Conservation (phyloP, 2,329 filamentous ascomycete genomes). For the Colletotrichum liaoningense region DNA sequence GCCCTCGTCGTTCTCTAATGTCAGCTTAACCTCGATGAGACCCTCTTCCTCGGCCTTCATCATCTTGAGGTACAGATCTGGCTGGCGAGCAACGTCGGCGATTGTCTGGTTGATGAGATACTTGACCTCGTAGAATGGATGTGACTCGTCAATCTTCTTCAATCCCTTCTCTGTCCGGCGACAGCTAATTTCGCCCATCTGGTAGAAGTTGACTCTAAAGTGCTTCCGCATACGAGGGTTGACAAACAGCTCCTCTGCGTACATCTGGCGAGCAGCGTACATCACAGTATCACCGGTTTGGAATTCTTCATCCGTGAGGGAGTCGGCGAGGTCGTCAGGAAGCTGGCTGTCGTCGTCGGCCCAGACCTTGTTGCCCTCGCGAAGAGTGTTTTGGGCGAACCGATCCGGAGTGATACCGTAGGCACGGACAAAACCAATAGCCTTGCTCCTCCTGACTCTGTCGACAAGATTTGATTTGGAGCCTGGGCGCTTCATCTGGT, state of each 20-base stretch:
- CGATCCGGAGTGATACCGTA: constrained; percentile 92
- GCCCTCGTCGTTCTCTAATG: constrained; percentile 78
- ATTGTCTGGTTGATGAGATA: constrained; percentile 93
- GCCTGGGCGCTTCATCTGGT: constrained; percentile 83
- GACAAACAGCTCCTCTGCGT: constrained; percentile 88
- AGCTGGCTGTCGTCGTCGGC: constrained; percentile 85
- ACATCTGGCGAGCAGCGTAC: constrained; percentile 85
- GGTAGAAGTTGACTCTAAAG: constrained; percentile 85
- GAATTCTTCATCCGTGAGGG: constrained; percentile 78
- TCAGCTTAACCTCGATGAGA: constrained; percentile 85
- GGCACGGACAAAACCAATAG: constrained; percentile 85
- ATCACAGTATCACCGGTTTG: constrained; percentile 81
- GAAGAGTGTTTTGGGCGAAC: constrained; percentile 86
- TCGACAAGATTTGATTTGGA: constrained; percentile 85
- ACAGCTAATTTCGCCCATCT: constrained; percentile 86
- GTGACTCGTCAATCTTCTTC: constrained; percentile 91
- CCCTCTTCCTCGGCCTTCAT: constrained; percentile 96
- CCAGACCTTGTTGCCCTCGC: constrained; percentile 81
- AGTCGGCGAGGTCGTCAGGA: constrained; percentile 89
- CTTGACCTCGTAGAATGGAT: constrained; percentile 98
- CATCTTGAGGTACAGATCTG: constrained; percentile 96
- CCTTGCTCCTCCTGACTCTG: constrained; percentile 82
- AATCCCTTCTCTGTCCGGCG: constrained; percentile 93
- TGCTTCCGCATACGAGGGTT: constrained; percentile 92
- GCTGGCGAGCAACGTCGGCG: constrained; percentile 81